Evolutionary conservation across 257 asterid genomes (phyloP), one percentile per base, ranked within the genome.

Genomic region (Eucommia ulmoides): DNA sequence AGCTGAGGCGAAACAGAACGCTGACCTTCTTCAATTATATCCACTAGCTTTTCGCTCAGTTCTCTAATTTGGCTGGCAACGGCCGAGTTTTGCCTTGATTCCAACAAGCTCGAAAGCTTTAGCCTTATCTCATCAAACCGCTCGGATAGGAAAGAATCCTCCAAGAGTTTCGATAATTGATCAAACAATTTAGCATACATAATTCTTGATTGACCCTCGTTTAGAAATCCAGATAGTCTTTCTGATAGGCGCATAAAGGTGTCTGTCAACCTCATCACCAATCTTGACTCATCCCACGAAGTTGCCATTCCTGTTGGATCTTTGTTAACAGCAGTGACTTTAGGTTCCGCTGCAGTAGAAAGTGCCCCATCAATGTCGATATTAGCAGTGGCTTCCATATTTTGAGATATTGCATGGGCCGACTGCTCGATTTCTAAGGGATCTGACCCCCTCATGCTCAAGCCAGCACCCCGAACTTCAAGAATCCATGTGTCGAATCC

Each of bases 191-290:
- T 78, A 52, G 89, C 87, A 20, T 84, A 84, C 78, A 89, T 65
- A 59, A 80, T 67, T 45, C 62, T 73, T 45, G 89, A 85, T 65
- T 89, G 97, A 56, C 83, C 70, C 51, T 84, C 93, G 60, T 79
- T 82, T 49, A 89, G 91, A 71, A 84, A 89, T 52, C 97, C 97
- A 41, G 96, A 89, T 51, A 85, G 71, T 61, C 94, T 76, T 66
- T 89, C 94, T 33, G 97, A 82, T 57, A 89, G 52, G 53, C 64
- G 84, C 41, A 76, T 76, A 71, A 84, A 76, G 23, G 88, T 84
- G 61, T 82, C 91, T 1, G 89, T 76, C 63, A 84, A 61, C 61
- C 71, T 85, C 44, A 73, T 49, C 44, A 83, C 98, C 61, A 83
- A 58, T 68, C 68, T 68, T 33, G 95, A 73, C 71, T 91, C 93